Conservation (phyloP, 2,329 filamentous ascomycete genomes). For the Talaromyces sp. region DNA sequence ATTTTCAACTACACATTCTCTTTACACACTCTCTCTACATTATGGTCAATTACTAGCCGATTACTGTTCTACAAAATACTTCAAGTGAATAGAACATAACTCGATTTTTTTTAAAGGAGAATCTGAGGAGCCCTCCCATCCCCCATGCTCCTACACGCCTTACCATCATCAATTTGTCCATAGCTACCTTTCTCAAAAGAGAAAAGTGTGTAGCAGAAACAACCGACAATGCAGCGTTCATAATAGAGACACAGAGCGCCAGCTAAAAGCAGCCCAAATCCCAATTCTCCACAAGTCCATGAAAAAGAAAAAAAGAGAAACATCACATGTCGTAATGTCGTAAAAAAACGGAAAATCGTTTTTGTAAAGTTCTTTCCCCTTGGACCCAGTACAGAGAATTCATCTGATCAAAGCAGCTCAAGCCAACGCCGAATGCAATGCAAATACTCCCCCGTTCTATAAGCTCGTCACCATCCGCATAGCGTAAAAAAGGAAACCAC, state of each 20-base stretch:
- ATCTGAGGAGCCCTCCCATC: slow-evolving; percentile 22
- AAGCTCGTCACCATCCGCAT: slow-evolving; percentile 17
- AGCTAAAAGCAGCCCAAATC: slow-evolving; percentile 24
- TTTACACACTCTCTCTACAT: neutral
- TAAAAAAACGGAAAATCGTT: slow-evolving; percentile 17
- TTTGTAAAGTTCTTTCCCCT: slow-evolving; percentile 20
- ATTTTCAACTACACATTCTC: neutral
- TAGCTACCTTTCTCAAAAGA: slow-evolving; percentile 14
- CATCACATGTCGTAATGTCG: slow-evolving; percentile 6
- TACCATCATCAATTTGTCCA: slow-evolving; percentile 16
- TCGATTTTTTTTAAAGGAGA: neutral
- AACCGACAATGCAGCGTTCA: slow-evolving; percentile 20
- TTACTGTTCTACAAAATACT: neutral
- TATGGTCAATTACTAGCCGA: neutral
- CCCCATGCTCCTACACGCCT: slow-evolving; percentile 13
- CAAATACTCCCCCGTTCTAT: slow-evolving; percentile 29
- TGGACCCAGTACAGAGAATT: slow-evolving; percentile 28
- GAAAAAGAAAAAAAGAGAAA: slow-evolving; percentile 16
- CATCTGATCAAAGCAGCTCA: slow-evolving; percentile 28
- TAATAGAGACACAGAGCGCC: slow-evolving; percentile 24
- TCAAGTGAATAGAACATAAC: neutral
- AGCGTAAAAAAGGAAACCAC: slow-evolving; percentile 8
- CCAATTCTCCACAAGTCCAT: slow-evolving; percentile 31
- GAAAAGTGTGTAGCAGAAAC: slow-evolving; percentile 17
- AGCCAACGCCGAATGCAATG: slow-evolving; percentile 40